Conservation (phyloP, 192 early-diverging fungal genomes). For the Gigaspora rosea region DNA sequence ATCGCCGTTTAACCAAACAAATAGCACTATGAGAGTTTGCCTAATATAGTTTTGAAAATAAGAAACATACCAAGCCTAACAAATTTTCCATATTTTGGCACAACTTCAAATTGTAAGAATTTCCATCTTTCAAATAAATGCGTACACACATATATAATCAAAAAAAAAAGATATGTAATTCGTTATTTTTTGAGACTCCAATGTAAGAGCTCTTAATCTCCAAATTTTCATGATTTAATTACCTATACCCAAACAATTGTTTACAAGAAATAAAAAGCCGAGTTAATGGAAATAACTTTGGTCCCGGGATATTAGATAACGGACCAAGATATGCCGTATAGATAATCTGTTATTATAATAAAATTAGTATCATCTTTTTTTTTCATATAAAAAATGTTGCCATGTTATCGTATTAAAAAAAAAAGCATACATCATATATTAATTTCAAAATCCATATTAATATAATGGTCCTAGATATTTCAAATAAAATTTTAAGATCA, state of each 20-base stretch:
- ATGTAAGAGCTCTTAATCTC: background rate
- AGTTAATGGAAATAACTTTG: constrained; percentile 6
- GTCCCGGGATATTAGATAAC: constrained; percentile 14
- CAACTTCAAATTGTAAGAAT: constrained; percentile 9
- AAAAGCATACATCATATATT: constrained; percentile 1
- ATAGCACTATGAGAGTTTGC: too few species aligned
- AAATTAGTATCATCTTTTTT: too few species aligned
- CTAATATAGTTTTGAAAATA: background rate
- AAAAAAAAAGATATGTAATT: background rate
- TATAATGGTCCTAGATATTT: background rate
- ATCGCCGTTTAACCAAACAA: background rate
- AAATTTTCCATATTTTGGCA: constrained; percentile 20
- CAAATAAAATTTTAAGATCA: background rate
- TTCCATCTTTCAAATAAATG: background rate
- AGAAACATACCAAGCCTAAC: constrained; percentile 8
- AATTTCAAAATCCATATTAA: background rate
- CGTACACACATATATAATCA: background rate
- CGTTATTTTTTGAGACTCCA: background rate
- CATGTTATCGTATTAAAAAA: background rate
- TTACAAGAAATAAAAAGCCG: background rate
- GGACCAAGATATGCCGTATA: constrained; percentile 20
- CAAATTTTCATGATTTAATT: background rate
- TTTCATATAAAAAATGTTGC: background rate
- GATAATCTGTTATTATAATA: constrained; percentile 1
- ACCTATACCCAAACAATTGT: constrained; percentile 3